Conservation (phyloP, 2,329 filamentous ascomycete genomes). For the Kalaharituber pfeilii region DNA sequence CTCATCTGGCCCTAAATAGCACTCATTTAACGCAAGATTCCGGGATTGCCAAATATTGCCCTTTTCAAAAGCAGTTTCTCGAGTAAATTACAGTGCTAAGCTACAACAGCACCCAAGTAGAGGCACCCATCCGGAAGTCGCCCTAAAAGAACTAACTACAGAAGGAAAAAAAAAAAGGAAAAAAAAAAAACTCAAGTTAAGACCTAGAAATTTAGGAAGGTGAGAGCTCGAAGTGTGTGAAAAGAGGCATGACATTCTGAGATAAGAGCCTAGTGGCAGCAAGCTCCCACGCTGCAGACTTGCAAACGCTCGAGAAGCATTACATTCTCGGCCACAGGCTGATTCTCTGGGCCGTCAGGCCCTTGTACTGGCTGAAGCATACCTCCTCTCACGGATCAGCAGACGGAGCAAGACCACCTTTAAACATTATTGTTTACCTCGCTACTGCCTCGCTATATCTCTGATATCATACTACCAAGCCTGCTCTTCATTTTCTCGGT, state of each 20-base stretch:
- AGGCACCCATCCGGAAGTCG: background rate
- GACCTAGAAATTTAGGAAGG: too few relatives aligned
- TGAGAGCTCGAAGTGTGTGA: too few relatives aligned
- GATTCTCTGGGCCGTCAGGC: background rate
- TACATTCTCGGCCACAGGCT: background rate
- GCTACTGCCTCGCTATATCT: too few relatives aligned
- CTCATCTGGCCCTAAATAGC: background rate
- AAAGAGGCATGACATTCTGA: background rate
- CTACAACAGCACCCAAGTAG: too few relatives aligned
- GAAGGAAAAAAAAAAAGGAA: too few relatives aligned
- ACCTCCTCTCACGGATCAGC: too few relatives aligned
- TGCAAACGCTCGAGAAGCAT: background rate
- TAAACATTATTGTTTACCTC: too few relatives aligned
- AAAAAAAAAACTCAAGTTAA: too few relatives aligned
- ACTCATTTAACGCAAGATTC: slow-evolving; percentile 1
- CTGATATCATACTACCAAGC: too few relatives aligned
- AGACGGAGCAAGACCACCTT: too few relatives aligned
- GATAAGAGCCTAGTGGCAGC: background rate
- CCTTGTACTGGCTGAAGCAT: background rate
- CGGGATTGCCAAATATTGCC: background rate
- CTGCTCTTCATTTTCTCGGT: too few relatives aligned
- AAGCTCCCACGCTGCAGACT: background rate
- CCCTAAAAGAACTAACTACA: background rate
- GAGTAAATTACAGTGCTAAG: too few relatives aligned
- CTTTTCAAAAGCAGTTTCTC: background rate